Evolutionary conservation across 495 filamentous ascomycete species (phyloP).

Genomic region (Xanthoparmelia taractica): DNA sequence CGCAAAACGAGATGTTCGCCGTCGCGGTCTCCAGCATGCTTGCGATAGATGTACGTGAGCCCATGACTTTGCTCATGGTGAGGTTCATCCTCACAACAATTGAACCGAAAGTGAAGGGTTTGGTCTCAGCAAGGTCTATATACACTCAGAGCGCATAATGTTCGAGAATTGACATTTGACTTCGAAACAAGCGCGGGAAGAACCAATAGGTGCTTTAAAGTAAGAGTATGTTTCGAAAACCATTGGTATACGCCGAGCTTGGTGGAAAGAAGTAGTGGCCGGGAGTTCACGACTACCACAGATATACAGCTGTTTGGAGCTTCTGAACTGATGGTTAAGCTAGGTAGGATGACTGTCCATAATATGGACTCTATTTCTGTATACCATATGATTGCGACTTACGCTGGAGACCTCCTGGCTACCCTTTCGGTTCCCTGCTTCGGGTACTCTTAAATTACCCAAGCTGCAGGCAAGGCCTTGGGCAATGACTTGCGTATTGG

Average conservation of each 20-base stretch:
- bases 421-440: neutral
- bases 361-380: neutral
- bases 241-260: neutral
- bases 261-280: neutral
- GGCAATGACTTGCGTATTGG: neutral
- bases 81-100: neutral
- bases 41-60: conserved; percentile 2
- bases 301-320: neutral
- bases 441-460: neutral
- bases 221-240: conserved; percentile 3
- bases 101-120: neutral
- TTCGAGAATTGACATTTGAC: neutral
- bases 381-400: neutral
- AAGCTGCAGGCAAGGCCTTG: conserved; percentile 2
- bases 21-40: conserved; percentile 1
- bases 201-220: neutral
- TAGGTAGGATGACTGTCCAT: neutral
- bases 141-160: neutral
- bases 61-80: neutral
- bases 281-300: neutral
- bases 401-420: neutral
- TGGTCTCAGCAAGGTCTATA: conserved; percentile 3
- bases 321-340: neutral
- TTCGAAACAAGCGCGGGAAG: conserved; percentile 4
- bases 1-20: too few species aligned